Evolutionary conservation across 2,329 filamentous ascomycete species (phyloP), one percentile per base, ranked within the genome.

Genomic region (Bretziella fagacearum): DNA sequence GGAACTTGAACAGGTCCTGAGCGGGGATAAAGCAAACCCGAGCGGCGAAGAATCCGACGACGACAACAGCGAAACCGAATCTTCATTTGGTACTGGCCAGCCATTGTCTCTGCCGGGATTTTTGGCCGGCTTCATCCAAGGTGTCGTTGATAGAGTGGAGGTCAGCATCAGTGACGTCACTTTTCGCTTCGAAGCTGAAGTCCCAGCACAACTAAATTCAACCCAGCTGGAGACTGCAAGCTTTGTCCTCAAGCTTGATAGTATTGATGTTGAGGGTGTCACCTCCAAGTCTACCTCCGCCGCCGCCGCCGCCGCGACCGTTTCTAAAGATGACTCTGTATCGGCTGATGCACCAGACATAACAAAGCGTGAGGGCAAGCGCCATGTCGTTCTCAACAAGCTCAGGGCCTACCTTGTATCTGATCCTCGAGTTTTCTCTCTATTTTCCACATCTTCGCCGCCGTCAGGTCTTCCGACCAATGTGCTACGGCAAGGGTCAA

Each of bases 111-210:
- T 89, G 3, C 83, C 83, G 4, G 66, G 65, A 0, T 84, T 86
- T 53, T 63, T 91, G 40, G 73, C 79, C 35, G 74, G 73, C 53
- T 84, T 85, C 53, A 61, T 89, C 4, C 78, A 85, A 53, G 81
- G 81, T 25, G 75, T 87, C 42, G 64, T 81, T 22, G 81, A 91
- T 60, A 72, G 82, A 39, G 67, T 79, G 47, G 74, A 82, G 56
- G 63, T 89, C 22, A 68, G 66, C 43, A 74, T 89, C 49, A 71
- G 70, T 44, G 70, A 74, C 22, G 70, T 89, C 48, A 70, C 69
- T 8, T 69, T 86, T 52, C 74, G 78, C 54, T 62, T 86, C 15
- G 77, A 84, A 53, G 63, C 78, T 33, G 67, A 75, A 42, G 62
- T 76, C 6, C 69, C 71, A 13, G 2, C 58, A 68, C 26, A 69